These are phyloP conservation scores for Apiotrichum brassicae DNA, from an alignment of 1,284 basidiomycete species.

Conservation along the genomic window DNA sequence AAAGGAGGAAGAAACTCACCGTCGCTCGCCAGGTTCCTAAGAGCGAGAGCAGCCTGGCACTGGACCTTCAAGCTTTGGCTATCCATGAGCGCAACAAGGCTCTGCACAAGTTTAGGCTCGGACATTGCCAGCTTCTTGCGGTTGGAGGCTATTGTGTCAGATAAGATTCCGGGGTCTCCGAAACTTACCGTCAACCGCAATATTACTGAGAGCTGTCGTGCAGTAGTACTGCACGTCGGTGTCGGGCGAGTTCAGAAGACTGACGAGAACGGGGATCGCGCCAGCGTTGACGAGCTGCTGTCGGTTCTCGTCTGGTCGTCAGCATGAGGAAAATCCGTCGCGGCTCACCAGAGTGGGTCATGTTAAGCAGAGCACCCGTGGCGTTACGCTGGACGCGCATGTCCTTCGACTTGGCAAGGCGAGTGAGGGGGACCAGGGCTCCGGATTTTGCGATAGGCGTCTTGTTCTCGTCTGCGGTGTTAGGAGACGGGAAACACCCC, in stretches of 20 bases:
- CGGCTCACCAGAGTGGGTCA: constrained; percentile 88
- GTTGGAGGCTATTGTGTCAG: constrained; percentile 58
- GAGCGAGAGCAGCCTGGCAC: constrained; percentile 93
- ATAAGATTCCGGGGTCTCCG: no score
- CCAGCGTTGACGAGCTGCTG: constrained; percentile 98
- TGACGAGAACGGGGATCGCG: constrained; percentile 95
- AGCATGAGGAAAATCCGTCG: not conserved
- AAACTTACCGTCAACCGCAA: constrained; percentile 81
- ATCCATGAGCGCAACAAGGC: constrained; percentile 94
- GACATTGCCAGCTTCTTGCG: constrained; percentile 91
- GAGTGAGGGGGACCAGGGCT: constrained; percentile 90
- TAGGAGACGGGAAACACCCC: no score
- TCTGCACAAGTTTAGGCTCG: constrained; percentile 92
- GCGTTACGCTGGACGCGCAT: constrained; percentile 99
- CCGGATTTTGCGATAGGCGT: constrained; percentile 99
- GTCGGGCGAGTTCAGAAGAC: constrained; percentile 89
- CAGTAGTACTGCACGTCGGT: constrained; percentile 99
- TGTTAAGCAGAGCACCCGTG: constrained; percentile 94
- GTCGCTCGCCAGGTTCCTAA: constrained; percentile 95
- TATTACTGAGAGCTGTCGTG: constrained; percentile 97
- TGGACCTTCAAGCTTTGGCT: constrained; percentile 97
- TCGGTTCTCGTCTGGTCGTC: constrained; percentile 78
- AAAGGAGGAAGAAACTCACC: constrained; percentile 53
- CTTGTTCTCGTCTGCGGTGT: constrained; percentile 84
- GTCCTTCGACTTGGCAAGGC: constrained; percentile 94